Base-by-base conservation (phyloP, 345 rosid genomes). In the Barbarea vulgaris region DNA sequence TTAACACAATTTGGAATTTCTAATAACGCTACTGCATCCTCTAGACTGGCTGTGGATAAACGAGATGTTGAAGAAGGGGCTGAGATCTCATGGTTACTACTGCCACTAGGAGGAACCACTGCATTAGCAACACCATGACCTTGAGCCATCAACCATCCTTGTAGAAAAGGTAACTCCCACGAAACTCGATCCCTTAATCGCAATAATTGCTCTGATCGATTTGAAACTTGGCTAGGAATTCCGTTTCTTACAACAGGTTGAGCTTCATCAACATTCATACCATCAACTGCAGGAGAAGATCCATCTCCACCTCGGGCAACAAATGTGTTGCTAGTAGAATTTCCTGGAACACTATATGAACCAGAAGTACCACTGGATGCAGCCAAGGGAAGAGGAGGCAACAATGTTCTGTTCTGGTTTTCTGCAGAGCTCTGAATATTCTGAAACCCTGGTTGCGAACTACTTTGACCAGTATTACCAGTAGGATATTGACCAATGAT, bases 81-180 rank as follows among this genome's bases (percentile, higher is more conserved):
- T 63, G 77, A 60, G 72, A 70, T 67, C 51, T 72, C 89, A 69
- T 36, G 82, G 60, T 70, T 71, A 70, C 80, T 58, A 70, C 78
- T 57, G 33, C 78, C 81, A 56, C 52, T 70, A 70, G 80, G 82
- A 76, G 87, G 81, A 81, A 64, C 81, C 67, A 73, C 66, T 22
- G 84, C 46, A 19, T 85, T 85, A 33, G 78, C 72, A 81, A 79
- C 83, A 55, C 84, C 85, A 72, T 89, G 95, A 70, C 83, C 84
- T 80, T 84, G 90, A 61, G 87, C 91, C 84, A 87, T 83, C 75
- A 87, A 72, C 92, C 90, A 87, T 67, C 91, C 90, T 72, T 87
- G 92, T 81, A 87, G 66, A 75, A 89, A 87, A 24, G 89, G 92
- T 51, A 87, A 66, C 74, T 87, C 89, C 95, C 89, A 87, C 57